Evolutionary conservation across 2,329 filamentous ascomycete genomes (phyloP), one percentile per base, ranked within the genome.

Genomic region (Macrophomina tecta): DNA sequence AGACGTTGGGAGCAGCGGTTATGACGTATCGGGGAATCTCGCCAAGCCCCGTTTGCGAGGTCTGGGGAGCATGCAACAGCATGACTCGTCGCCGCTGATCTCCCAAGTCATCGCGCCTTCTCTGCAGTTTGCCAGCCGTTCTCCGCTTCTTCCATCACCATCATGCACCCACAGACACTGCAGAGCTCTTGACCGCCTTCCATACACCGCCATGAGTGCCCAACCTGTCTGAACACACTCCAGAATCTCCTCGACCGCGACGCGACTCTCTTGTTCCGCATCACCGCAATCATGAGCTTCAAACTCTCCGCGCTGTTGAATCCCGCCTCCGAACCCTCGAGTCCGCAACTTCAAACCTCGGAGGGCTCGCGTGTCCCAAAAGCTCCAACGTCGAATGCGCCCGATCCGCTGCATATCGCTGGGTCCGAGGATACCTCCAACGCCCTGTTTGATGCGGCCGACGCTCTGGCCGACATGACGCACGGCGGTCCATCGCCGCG

Each of bases 381-480:
- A 3, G 28, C 23, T 32, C 63, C 63, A 28, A 58, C 52, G 8
- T 58, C 32, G 16, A 52, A 8, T 38, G 38, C 42, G 18, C 14
- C 18, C 28, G 52, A 30, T 32, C 6, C 42, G n/a, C 6, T 28
- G 42, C 18, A 16, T 12, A 16, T 14, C 2, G 3, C 16, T 11
- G 46, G 32, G n/a, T 45, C 14, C 8, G 58, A 62, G 45, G 23
- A 45, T 45, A 30, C 45, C 2, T 46, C 58, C 14, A 49, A 49
- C 36, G 73, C 75, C 28, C 71, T 74, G 23, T 71, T 73, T 72
- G 80, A 81, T 48, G 80, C 79, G 23, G 79, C 77, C 65, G 76
- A 80, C 68, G 79, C 79, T 66, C 74, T 79, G 67, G 75, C 76
- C 32, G 70, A 75, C 7, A 74, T 79, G n/a, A 75, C 77, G 8